A percentile compares a stretch with the other conserved stretches of the same genome.
Evolutionary conservation across 108 stramenopile genomes (phyloP).

Genomic region (Aurantiochytrium sp.): DNA sequence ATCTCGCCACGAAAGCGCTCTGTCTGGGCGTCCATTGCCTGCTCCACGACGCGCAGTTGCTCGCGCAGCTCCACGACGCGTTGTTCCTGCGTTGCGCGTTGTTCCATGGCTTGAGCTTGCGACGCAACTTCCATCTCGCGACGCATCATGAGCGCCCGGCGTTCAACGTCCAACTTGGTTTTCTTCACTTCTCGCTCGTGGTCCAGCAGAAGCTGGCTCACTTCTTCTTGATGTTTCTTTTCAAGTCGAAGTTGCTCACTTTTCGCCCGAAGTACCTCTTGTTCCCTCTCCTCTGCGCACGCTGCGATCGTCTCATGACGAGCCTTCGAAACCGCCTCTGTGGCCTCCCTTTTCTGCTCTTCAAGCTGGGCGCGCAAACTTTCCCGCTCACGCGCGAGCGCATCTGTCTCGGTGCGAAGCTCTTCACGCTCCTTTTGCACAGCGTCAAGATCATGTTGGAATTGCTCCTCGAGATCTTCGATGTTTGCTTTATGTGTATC

Average conservation of each 20-base stretch:
- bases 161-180: neutral
- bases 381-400: no score
- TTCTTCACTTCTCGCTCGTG: neutral
- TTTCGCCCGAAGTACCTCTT: neutral
- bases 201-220: neutral
- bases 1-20: neutral
- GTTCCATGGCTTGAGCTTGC: neutral
- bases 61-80: neutral
- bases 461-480: neutral
- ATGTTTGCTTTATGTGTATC: neutral
- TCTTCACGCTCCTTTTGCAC: no score
- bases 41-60: neutral
- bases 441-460: no score
- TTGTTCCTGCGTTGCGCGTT: neutral
- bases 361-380: neutral
- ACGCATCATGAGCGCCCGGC: neutral
- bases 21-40: neutral
- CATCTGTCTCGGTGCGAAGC: no score
- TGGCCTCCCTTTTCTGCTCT: neutral
- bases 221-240: neutral
- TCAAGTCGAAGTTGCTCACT: neutral
- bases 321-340: neutral
- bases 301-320: neutral
- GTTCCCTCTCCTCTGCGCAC: neutral
- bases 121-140: neutral